Evolutionary conservation across 768 basidiomycete genomes (phyloP).

Genomic region (Paxillus rubicundulus): DNA sequence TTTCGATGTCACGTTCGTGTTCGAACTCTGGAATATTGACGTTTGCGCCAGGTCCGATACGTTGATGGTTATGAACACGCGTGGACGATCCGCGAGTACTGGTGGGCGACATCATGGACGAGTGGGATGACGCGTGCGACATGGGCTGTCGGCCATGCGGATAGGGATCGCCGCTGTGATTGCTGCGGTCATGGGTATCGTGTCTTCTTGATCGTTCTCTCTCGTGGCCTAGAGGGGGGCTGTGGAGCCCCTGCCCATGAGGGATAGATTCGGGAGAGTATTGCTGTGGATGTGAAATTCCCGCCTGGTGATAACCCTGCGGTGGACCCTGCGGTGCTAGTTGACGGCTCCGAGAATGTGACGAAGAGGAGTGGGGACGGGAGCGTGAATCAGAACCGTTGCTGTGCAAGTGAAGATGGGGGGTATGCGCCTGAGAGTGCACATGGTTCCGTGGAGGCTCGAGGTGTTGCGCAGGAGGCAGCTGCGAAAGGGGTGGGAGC

Average conservation of each 20-base stretch:
- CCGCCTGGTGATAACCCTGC: slow-evolving; percentile 35
- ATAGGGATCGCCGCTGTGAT: slow-evolving; percentile 34
- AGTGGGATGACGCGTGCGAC: slow-evolving; percentile 33
- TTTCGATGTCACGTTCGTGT: slow-evolving; percentile 45
- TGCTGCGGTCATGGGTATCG: slow-evolving; percentile 42
- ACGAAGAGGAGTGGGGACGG: slow-evolving; percentile 46
- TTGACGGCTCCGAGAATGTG: slow-evolving; percentile 50
- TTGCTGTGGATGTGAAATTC: slow-evolving; percentile 41
- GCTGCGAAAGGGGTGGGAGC: slow-evolving; percentile 46
- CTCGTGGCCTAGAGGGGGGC: slow-evolving; percentile 46
- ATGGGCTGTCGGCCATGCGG: slow-evolving; percentile 31
- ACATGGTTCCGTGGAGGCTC: slow-evolving; percentile 32
- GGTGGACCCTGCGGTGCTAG: slow-evolving; percentile 33
- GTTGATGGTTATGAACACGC: slow-evolving; percentile 64
- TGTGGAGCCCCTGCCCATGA: slow-evolving; percentile 46
- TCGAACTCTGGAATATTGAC: slow-evolving; percentile 42
- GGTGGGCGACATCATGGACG: slow-evolving; percentile 36
- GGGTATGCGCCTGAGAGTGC: slow-evolving; percentile 38
- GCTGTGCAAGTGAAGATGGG: slow-evolving; percentile 42
- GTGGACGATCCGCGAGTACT: slow-evolving; percentile 33
- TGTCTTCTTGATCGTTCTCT: slow-evolving; percentile 47
- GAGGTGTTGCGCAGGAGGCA: slow-evolving; percentile 44
- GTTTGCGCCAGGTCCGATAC: slow-evolving; percentile 59
- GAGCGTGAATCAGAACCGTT: slow-evolving; percentile 44
- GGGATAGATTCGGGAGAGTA: slow-evolving; percentile 46